Evolutionary conservation across 352 stramenopile genomes (phyloP).

Genomic region (Phytophthora macrochlamydospora): DNA sequence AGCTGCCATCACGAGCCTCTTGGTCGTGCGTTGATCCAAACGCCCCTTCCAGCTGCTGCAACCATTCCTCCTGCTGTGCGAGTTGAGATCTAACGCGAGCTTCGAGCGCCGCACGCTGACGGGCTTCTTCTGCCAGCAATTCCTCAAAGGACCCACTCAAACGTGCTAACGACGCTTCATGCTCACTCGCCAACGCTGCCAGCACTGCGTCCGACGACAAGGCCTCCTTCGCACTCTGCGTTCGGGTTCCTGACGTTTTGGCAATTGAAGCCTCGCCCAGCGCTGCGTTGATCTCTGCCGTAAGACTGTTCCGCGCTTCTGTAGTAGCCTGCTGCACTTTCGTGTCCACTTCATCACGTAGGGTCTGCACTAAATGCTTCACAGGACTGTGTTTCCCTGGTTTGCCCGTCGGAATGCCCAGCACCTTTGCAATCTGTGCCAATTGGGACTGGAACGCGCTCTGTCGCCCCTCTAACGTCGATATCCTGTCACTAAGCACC

Average conservation of each 20-base stretch:
- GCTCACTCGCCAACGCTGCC: constrained; percentile 27
- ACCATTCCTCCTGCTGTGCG: constrained; percentile 76
- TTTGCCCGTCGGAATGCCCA: constrained; percentile 67
- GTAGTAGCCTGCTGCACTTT: constrained; percentile 43
- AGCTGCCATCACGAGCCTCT: constrained; percentile 5
- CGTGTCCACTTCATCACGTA: constrained; percentile 71
- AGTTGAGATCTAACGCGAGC: constrained; percentile 60
- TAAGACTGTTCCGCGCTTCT: constrained; percentile 1
- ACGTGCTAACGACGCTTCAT: constrained; percentile 66
- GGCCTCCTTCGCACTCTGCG: constrained; percentile 5
- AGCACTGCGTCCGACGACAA: constrained; percentile 61
- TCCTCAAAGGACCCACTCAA: constrained; percentile 75
- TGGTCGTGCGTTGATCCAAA: constrained; percentile 61
- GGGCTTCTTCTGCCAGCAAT: constrained; percentile 58
- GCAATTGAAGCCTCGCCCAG: constrained; percentile 6
- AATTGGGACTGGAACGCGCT: constrained; percentile 84
- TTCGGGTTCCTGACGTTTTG: constrained; percentile 1
- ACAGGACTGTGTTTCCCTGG: constrained; percentile 65
- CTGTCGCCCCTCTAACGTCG: constrained; percentile 73
- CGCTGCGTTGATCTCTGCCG: constrained; percentile 20
- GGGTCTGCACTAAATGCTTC: constrained; percentile 74
- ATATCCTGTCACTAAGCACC: constrained; percentile 72
- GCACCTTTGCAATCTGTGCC: constrained; percentile 75
- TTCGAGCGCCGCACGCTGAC: constrained; percentile 66
- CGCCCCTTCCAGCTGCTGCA: constrained; percentile 79